These are phyloP conservation scores for Solanum stenotomum DNA, from an alignment of 257 asterid species.

Conservation along the genomic window DNA sequence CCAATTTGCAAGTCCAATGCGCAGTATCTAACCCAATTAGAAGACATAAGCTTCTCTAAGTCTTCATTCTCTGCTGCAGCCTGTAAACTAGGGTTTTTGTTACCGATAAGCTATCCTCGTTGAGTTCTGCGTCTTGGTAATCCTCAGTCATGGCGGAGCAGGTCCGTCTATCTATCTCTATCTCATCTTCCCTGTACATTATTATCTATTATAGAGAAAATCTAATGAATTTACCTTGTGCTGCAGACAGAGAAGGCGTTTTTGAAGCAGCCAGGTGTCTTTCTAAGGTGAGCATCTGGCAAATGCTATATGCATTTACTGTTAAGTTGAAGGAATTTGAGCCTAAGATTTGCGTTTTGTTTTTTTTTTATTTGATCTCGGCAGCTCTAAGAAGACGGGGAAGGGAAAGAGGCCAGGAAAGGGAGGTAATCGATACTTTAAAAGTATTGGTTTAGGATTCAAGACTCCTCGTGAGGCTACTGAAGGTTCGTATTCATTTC, in stretches of 20 bases:
- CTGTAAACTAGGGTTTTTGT: not conserved
- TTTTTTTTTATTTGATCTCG: not conserved
- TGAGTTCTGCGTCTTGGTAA: not conserved
- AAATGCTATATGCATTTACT: not conserved
- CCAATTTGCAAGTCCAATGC: not conserved
- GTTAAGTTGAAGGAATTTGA: not conserved
- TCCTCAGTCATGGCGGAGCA: not conserved
- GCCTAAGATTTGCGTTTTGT: not conserved
- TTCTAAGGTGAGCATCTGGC: not conserved
- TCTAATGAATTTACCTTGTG: not conserved
- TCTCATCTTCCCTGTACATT: not conserved
- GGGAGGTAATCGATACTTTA: slow-evolving; percentile 36
- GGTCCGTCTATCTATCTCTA: not conserved
- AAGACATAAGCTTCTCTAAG: too few relatives aligned
- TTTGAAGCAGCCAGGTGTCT: slow-evolving; percentile 13
- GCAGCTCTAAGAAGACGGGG: slow-evolving; percentile 37
- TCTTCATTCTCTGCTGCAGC: not conserved
- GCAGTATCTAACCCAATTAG: not conserved
- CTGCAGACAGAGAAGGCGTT: slow-evolving; percentile 9
- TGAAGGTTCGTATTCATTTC: slow-evolving; percentile 15
- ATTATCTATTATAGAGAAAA: not conserved
- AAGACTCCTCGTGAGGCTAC: slow-evolving; percentile 35
- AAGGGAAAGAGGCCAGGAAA: slow-evolving; percentile 43
- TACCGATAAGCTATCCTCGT: not conserved
- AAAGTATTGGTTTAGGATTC: slow-evolving; percentile 38